Evolutionary conservation across 73 alveolate species (phyloP), one percentile per base, ranked within the genome.

Genomic region (Urostyla sp.): DNA sequence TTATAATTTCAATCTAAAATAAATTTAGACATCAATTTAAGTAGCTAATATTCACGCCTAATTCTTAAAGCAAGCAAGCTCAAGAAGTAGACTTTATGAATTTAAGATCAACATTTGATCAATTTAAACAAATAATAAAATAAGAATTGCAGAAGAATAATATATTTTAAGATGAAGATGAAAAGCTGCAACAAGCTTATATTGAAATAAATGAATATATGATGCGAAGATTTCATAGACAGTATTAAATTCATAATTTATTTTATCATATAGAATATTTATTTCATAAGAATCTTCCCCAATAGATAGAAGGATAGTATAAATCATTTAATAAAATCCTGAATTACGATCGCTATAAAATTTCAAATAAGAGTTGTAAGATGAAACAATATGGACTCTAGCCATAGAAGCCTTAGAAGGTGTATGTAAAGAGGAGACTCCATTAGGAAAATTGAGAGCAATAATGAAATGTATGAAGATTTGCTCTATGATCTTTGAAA

Each of bases 121-220:
- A 53, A 16, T 69, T 69, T 54, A 4, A 46, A 10, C 53, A 46
- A 16, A 69, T 69, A 3, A 34, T 69, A 20, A 45, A 30, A 26
- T 46, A 69, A 18, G 38, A 46, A 6, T 23, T 69, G 3, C 48
- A 36, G 31, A 69, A 69, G 34, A 69, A 69, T 48, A 52, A 18
- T 40, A n/a, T n/a, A n/a, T n/a, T n/a, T n/a, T n/a, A n/a, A n/a
- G 38, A 45, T 49, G 56, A 46, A n/a, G 10, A 38, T 5, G 34
- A 69, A 27, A 44, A 69, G 31, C 18, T 69, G 1, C 28, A 23
- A 10, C 27, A 69, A 24, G 49, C 83, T 24, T 49, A 27, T 26
- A n/a, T 8, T 11, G 83, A 69, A 49, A 49, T 69, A 21, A 69
- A 69, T 69, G 83, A 69, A 37, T 69, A 69, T 23, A 69, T 69